phyloP scores from a whole-genome alignment of 192 early-diverging fungal genomes.

The Linnemannia schmuckeri region DNA sequence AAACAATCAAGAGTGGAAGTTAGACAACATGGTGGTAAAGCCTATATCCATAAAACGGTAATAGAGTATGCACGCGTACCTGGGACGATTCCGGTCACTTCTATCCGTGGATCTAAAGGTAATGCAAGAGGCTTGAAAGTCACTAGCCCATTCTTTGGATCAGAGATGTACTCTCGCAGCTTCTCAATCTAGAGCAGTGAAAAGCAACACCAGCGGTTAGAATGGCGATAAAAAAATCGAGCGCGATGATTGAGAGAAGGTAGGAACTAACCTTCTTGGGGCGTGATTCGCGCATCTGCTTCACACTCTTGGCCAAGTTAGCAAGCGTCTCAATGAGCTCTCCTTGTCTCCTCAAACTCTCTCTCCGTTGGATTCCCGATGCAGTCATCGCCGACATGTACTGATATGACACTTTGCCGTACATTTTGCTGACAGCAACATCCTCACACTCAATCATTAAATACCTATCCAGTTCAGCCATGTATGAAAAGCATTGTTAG shows the following conservation, averaged over 20 bases:
- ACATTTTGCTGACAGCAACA: constrained; percentile 85
- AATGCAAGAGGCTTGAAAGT: constrained; percentile 89
- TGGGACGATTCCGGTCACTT: constrained; percentile 89
- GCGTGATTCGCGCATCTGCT: constrained; percentile 84
- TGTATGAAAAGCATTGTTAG: not conserved
- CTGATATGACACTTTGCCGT: constrained; percentile 86
- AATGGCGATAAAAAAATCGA: not conserved
- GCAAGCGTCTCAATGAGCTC: constrained; percentile 85
- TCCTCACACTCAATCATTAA: constrained; percentile 97
- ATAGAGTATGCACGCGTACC: constrained; percentile 56
- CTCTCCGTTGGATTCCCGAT: constrained; percentile 70
- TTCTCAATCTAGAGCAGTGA: constrained; percentile 75
- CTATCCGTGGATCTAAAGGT: constrained; percentile 90
- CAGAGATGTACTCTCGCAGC: constrained; percentile 79
- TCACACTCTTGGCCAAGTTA: constrained; percentile 80
- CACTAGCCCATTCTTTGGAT: constrained; percentile 86
- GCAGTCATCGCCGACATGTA: constrained; percentile 80
- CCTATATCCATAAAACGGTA: constrained; percentile 14
- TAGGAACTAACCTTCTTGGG: constrained; percentile 79
- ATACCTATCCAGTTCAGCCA: constrained; percentile 70
- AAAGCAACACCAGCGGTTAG: not conserved
- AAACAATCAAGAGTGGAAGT: not conserved
- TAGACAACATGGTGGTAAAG: not conserved
- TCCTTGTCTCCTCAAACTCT: constrained; percentile 85
- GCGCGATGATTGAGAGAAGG: not conserved